Conservation (phyloP, 2,329 filamentous ascomycete genomes). For the Paecilomyces niveus region DNA sequence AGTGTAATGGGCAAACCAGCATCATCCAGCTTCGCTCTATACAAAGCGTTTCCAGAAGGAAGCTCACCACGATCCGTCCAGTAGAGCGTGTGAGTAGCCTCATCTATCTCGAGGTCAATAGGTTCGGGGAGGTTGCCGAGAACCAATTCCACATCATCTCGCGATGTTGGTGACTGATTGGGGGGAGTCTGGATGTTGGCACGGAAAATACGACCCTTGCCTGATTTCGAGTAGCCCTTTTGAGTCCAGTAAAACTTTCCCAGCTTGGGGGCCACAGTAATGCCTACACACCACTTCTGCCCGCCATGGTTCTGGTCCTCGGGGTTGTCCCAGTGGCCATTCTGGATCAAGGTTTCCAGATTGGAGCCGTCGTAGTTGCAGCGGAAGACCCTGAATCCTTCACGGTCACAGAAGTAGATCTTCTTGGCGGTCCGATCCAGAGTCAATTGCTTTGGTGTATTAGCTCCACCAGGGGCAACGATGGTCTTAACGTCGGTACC, state of each 20-base stretch:
- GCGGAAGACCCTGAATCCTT: conserved; percentile 33
- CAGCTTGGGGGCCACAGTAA: conserved; percentile 38
- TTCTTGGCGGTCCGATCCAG: conserved; percentile 19
- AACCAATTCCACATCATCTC: conserved; percentile 39
- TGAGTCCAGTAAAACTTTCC: conserved; percentile 55
- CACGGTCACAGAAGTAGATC: conserved; percentile 39
- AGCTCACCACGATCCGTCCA: conserved; percentile 57
- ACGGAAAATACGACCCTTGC: conserved; percentile 46
- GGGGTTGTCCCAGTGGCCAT: conserved; percentile 18
- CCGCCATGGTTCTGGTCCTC: conserved; percentile 19
- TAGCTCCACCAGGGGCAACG: conserved; percentile 36
- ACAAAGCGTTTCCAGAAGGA: conserved; percentile 49
- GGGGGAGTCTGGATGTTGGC: conserved; percentile 37
- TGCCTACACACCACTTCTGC: conserved; percentile 49
- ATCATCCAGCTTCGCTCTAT: conserved; percentile 25
- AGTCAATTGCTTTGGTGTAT: conserved; percentile 44
- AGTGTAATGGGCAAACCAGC: conserved; percentile 17
- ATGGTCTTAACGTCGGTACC: conserved; percentile 41
- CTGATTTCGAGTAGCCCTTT: conserved; percentile 48
- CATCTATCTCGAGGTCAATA: conserved; percentile 52
- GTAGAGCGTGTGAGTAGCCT: conserved; percentile 40
- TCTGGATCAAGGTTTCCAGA: conserved; percentile 34
- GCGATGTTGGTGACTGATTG: conserved; percentile 21
- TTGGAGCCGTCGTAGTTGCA: conserved; percentile 27
- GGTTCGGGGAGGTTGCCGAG: conserved; percentile 46